Base-by-base conservation (phyloP, 345 rosid species). In the Salix udensis region DNA sequence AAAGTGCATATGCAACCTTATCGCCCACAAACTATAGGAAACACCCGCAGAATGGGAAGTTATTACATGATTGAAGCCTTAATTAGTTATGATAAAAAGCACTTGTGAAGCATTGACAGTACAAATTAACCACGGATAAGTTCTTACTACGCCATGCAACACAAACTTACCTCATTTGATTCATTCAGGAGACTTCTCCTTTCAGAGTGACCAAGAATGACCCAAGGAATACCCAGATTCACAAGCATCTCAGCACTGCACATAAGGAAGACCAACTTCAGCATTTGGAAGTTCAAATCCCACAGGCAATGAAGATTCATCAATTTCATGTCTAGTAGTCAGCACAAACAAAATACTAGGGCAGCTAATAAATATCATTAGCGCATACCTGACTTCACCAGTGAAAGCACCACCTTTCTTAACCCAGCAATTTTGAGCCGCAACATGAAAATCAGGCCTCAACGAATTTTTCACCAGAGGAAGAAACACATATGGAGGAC, bases 341-440 rank as follows among this genome's bases (percentile, higher is more conserved):
- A 46, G 50, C 16, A 46, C 16, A 46, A 14, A 46, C 18, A 46
- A 46, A 46, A 3, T 46, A 14, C 18, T 14, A 72, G 44, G 44
- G 15, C 8, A 30, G 34, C 36, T 44, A 46, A 70, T 7, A 10
- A 12, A 61, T n/a, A 55, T 48, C 12, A 39, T 58, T 64, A 10
- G 50, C 26, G 16, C 74, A 26, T 80, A 92, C 98, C 97, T 92
- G 72, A 94, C 87, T 77, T 94, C 98, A 55, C 98, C 98, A 1
- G 98, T 94, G 91, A 78, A 94, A 72, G 98, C 98, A 81, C 97
- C 98, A 48, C 98, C 98, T 68, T 94, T 94, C 81, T 88, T 88
- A 52, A 94, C 94, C 98, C 97, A 94, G 72, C 97, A 94, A 85
- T 94, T 94, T 76, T 94, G 98, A 1, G 97, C 98, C 16, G 97